Conservation (phyloP, 768 basidiomycete species). For the Crucibulum laeve region DNA sequence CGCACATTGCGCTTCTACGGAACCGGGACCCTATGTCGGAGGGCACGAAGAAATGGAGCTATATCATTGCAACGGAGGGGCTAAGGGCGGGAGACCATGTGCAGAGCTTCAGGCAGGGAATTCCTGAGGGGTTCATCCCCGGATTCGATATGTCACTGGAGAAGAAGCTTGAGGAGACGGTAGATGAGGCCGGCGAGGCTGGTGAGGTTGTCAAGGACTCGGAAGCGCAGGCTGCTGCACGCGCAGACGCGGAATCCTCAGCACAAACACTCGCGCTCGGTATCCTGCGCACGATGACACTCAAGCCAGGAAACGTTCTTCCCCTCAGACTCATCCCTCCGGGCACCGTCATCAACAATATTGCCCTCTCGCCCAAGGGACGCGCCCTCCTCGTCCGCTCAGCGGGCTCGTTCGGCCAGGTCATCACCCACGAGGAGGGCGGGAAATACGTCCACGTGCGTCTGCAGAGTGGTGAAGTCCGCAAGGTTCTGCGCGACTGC, state of each 20-base stretch:
- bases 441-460: conserved; percentile 78
- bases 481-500: conserved; percentile 77
- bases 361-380: conserved; percentile 72
- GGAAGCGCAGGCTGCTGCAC: conserved; percentile 13
- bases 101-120: conserved; percentile 79
- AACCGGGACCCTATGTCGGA: conserved; percentile 51
- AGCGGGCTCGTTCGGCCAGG: conserved; percentile 81
- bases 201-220: conserved; percentile 5
- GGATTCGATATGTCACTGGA: conserved; percentile 28
- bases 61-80: conserved; percentile 91
- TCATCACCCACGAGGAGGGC: conserved; percentile 71
- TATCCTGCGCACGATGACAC: conserved; percentile 74
- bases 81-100: conserved; percentile 86
- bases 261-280: conserved; percentile 73
- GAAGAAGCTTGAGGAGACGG: conserved; percentile 12
- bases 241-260: conserved; percentile 22
- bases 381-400: conserved; percentile 83
- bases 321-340: conserved; percentile 88
- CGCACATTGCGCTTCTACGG: conserved; percentile 88
- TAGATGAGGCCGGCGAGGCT: conserved; percentile 5
- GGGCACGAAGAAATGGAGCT: conserved; percentile 68
- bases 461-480: conserved; percentile 89
- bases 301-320: conserved; percentile 91
- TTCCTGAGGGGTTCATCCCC: conserved; percentile 73
- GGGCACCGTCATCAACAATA: conserved; percentile 86